Base-by-base conservation (phyloP, 2,329 filamentous ascomycete species). In the Penicillium sp. region DNA sequence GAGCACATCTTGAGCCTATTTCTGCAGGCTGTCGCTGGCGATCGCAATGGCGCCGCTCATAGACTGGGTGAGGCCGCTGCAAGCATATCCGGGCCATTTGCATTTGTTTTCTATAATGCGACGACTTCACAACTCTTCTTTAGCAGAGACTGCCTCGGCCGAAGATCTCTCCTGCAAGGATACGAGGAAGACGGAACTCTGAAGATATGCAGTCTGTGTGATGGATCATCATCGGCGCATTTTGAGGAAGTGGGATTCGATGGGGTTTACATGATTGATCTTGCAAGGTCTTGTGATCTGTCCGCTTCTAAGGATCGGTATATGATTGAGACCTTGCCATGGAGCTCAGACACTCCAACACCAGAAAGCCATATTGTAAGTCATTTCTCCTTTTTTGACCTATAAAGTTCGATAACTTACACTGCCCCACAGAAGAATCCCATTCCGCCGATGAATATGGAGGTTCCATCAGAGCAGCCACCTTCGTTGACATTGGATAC, bases 221-320 rank as follows among this genome's bases (percentile, higher is more conserved):
- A 87, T 65, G 77, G 75, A 67, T 64, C 76, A 65, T 31, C 75
- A 63, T 54, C 72, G 66, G 63, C 70, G 10, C 78, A 75, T 29
- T 97, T 93, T 88, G 71, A 79, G 39, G 95, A 99, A 77, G 88
- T 98, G 13, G 88, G 92, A 68, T 91, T 93, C 14, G 86, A 95
- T 72, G 92, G 91, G 7, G 83, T 97, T 53, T 92, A 95, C 74
- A 81, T 83, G 49, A 68, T 93, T 55, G 80, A 88, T 54, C 72
- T 93, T 16, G 69, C 69, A 25, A 63, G 47, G 50, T 51, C 57
- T 61, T 57, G 44, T 53, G 31, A 53, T 42, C 29, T 31, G 19
- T 53, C 55, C 9, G 37, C 31, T 13, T 54, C 54, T 45, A 63
- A 53, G 53, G 53, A 65, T 19, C 29, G 54, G 29, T 63, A 58